Percentiles rank a stretch among this genome's conserved stretches.
Evolutionary conservation across 164 flowering plant species (phyloP).

Genomic region (Malania oleifera): DNA sequence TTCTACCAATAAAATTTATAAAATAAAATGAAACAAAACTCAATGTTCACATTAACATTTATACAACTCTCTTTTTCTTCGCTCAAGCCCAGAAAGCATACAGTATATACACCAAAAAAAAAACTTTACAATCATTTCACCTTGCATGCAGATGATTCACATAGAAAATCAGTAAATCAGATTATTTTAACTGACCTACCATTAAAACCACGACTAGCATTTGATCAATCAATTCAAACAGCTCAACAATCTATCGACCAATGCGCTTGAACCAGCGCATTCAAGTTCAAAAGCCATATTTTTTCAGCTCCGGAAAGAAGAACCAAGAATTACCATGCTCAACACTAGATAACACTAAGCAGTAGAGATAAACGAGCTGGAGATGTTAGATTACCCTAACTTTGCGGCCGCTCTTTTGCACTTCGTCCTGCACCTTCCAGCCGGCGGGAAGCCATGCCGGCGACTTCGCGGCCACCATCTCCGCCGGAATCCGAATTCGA

Average conservation of each 20-base stretch:
- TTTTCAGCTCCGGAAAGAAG: not conserved
- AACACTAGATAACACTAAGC: not conserved
- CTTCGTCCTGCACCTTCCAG: slow-evolving; percentile 21
- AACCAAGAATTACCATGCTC: not conserved
- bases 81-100: too few relatives aligned
- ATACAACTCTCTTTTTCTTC: too few relatives aligned
- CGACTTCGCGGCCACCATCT: slow-evolving; percentile 15
- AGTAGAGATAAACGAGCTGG: not conserved
- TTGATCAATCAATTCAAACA: too few relatives aligned
- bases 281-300: not conserved
- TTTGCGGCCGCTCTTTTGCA: slow-evolving; percentile 24
- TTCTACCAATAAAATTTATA: too few relatives aligned
- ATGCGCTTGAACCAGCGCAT: not conserved
- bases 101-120: too few relatives aligned
- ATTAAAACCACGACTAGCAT: too few relatives aligned
- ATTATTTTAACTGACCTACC: too few relatives aligned
- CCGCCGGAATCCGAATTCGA: not conserved
- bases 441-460: slow-evolving; percentile 38
- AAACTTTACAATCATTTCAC: too few relatives aligned
- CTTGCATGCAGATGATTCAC: too few relatives aligned
- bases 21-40: too few relatives aligned
- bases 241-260: not conserved
- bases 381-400: slow-evolving; percentile 18
- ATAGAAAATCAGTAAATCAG: too few relatives aligned
- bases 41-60: too few relatives aligned